Evolutionary conservation across 2,329 filamentous ascomycete genomes (phyloP).

Genomic region (Parastagonospora avenae): DNA sequence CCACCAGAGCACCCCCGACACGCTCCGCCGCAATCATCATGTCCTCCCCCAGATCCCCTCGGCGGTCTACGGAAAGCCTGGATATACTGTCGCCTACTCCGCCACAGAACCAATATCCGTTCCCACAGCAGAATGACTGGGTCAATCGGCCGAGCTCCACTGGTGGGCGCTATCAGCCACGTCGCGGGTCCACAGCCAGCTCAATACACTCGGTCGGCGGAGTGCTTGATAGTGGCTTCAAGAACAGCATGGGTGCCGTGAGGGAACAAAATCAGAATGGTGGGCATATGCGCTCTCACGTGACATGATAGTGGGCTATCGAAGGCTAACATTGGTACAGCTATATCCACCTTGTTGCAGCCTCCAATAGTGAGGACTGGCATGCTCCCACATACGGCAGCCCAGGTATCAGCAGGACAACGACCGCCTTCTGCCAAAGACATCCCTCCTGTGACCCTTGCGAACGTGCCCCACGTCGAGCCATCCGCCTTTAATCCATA

Average conservation of each 20-base stretch:
- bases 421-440: conserved; percentile 84
- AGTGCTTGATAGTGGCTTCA: conserved; percentile 72
- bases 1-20: conserved; percentile 31
- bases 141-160: conserved; percentile 54
- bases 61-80: conserved; percentile 56
- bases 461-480: conserved; percentile 84
- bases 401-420: conserved; percentile 71
- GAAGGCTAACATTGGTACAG: conserved; percentile 49
- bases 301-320: background rate
- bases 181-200: conserved; percentile 83
- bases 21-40: conserved; percentile 40
- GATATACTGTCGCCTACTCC: conserved; percentile 52
- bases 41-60: conserved; percentile 49
- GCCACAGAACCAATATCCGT: conserved; percentile 54
- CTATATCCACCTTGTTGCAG: conserved; percentile 92
- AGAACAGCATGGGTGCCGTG: conserved; percentile 62
- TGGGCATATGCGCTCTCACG: conserved; percentile 39
- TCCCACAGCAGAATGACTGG: conserved; percentile 65
- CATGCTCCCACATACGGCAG: conserved; percentile 76
- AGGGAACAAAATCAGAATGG: conserved; percentile 85
- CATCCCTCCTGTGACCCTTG: conserved; percentile 90
- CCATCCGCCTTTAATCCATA: conserved; percentile 82
- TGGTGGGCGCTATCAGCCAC: conserved; percentile 56
- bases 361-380: conserved; percentile 89
- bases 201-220: conserved; percentile 88